Evolutionary conservation across 225 moss, liverwort and hornwort genomes (phyloP).

Genomic region (Physcomitrellopsis africana): DNA sequence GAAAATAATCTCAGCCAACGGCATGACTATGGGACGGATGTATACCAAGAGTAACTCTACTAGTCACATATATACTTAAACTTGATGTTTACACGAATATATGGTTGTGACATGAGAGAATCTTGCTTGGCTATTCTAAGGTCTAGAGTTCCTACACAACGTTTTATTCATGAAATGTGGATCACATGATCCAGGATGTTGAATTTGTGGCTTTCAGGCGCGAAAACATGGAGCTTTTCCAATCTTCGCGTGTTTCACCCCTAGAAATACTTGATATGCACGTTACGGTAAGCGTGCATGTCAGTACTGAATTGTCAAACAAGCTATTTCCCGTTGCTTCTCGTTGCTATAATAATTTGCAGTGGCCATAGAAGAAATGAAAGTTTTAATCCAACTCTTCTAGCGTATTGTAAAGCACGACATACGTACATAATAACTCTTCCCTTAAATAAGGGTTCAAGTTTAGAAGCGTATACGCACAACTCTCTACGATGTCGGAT

Average conservation of each 20-base stretch:
- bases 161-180: too few relatives aligned
- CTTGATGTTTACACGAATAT: too few relatives aligned
- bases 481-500: background rate
- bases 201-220: too few relatives aligned
- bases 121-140: too few relatives aligned
- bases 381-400: too few relatives aligned
- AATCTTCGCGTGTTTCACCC: background rate
- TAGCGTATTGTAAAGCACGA: too few relatives aligned
- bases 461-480: background rate
- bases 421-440: too few relatives aligned
- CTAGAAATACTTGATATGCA: background rate
- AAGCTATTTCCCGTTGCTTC: background rate
- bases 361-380: background rate
- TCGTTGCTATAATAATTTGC: background rate
- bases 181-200: too few relatives aligned
- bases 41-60: too few relatives aligned
- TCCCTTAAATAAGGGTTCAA: background rate
- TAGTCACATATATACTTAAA: too few relatives aligned
- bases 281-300: background rate
- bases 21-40: background rate
- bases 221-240: background rate
- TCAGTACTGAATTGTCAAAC: background rate
- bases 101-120: too few relatives aligned
- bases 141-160: too few relatives aligned
- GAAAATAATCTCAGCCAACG: constrained; percentile 16